Base-by-base conservation (phyloP, 1,284 basidiomycete genomes). In the Microbotryum lychnidis-dioicae region DNA sequence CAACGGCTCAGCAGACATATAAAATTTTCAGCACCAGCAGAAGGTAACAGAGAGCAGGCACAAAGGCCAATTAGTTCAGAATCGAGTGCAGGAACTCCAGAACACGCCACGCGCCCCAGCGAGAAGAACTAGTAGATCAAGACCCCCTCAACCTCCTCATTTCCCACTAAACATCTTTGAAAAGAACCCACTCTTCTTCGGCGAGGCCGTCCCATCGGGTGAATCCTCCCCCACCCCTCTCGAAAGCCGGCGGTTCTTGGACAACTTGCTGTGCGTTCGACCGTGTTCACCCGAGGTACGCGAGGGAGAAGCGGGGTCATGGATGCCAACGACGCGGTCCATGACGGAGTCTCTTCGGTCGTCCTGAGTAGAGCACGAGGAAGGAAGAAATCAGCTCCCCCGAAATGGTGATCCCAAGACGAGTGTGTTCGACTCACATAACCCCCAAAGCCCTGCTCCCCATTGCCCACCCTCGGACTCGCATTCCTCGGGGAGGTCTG, bases 301-400 rank as follows among this genome's bases (percentile, higher is more conserved):
- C 16, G 25, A 25, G 25, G 23, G 25, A 14, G 53, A 46, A 3
- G 52, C 23, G 10, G 37, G 16, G 31, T 8, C 44, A 20, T 27
- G 54, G 1, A 65, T 56, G 21, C 66, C 66, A 16, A 50, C 54
- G 25, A 60, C 55, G 2, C 51, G 47, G 20, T 65, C 58, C 46
- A 67, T 53, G 54, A 67, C 48, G 33, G 58, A 47, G 45, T 66
- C 64, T 18, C 64, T 42, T 31, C 64, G 31, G 20, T 45, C 51
- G 45, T 63, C 62, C 31, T 8, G 4, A 9, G 37, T 5, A 20
- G 33, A 31, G 18, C 51, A n/a, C 6, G n/a, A 57, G 12, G 37
- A 31, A 23, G 14, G 8, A 33, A 31, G 45, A 1, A 37, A 16
- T 21, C 46, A 48, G 33, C 12, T 49, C 10, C 12, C 3, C 10